Evolutionary conservation across 2,329 filamentous ascomycete genomes (phyloP).

Genomic region (Aspergillus ochraceus): DNA sequence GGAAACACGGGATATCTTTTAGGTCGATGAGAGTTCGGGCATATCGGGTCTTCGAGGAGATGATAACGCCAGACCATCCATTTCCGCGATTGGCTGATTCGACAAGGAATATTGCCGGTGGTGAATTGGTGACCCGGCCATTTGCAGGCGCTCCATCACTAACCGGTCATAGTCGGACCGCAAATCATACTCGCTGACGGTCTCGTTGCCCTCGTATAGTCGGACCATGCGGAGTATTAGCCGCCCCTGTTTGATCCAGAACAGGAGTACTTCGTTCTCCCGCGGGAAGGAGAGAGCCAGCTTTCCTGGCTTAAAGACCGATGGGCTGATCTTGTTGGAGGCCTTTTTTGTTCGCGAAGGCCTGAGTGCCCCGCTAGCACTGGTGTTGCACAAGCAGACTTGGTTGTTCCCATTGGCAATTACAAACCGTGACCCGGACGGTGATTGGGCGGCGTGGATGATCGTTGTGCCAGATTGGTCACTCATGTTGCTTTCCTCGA

Average conservation of each 20-base stretch:
- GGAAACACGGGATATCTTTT: background rate
- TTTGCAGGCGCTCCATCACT: constrained; percentile 14
- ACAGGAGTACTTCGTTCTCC: constrained; percentile 18
- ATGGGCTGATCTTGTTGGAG: constrained; percentile 29
- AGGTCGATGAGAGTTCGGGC: constrained; percentile 19
- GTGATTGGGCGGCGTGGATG: constrained; percentile 36
- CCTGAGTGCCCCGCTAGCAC: constrained; percentile 26
- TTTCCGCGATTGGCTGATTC: constrained; percentile 11
- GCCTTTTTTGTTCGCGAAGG: constrained; percentile 33
- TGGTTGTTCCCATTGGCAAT: constrained; percentile 37
- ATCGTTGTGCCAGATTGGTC: constrained; percentile 33
- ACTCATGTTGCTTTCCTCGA: constrained; percentile 23
- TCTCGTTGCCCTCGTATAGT: constrained; percentile 22
- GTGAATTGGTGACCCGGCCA: constrained; percentile 13
- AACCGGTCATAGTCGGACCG: constrained; percentile 34
- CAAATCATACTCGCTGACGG: constrained; percentile 32
- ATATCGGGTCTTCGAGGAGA: constrained; percentile 15
- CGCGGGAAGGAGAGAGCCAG: constrained; percentile 31
- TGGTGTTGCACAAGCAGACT: constrained; percentile 37
- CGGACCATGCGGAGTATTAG: constrained; percentile 30
- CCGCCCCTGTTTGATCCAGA: constrained; percentile 24
- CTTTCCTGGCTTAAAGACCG: constrained; percentile 34
- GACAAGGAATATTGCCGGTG: constrained; percentile 17
- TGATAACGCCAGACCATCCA: constrained; percentile 10
- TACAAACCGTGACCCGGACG: constrained; percentile 30